A percentile compares a stretch with the other conserved stretches of the same genome.
These are phyloP conservation scores for Kalmusia sp. DNA, from an alignment of 2,329 filamentous ascomycete species.

Conservation along the genomic window DNA sequence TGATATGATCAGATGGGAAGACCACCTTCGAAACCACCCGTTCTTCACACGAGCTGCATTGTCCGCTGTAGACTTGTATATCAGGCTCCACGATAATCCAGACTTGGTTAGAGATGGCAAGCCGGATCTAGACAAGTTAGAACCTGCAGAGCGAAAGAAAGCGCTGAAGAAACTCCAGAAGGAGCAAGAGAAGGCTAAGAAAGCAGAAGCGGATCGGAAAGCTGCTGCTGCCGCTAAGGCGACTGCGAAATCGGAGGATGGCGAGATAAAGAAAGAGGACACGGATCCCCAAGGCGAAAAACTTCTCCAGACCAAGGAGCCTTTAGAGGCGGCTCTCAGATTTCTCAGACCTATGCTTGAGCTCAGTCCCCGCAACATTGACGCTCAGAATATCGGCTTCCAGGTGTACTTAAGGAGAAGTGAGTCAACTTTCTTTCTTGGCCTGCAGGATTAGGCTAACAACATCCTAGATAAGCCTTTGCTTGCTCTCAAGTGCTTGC, in stretches of 20 bases:
- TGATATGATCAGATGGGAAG: constrained; percentile 97
- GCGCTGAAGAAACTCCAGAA: constrained; percentile 89
- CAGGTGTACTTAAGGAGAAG: constrained; percentile 86
- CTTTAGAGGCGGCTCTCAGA: constrained; percentile 85
- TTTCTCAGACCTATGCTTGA: constrained; percentile 84
- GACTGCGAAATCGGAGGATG: constrained; percentile 65
- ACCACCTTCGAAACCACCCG: constrained; percentile 87
- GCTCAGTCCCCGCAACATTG: constrained; percentile 78
- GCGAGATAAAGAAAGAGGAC: constrained; percentile 82
- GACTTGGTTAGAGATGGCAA: constrained; percentile 68
- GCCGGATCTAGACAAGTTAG: constrained; percentile 60
- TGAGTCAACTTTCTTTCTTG: constrained; percentile 56
- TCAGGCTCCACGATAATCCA: constrained; percentile 79
- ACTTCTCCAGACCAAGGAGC: constrained; percentile 80
- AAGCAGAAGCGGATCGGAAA: constrained; percentile 78
- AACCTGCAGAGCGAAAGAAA: constrained; percentile 78
- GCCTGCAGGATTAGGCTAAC: background rate
- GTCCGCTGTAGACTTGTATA: constrained; percentile 79
- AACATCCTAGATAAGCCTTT: constrained; percentile 75
- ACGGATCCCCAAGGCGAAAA: constrained; percentile 84
- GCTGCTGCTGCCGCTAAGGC: constrained; percentile 73
- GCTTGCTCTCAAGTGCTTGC: constrained; percentile 84
- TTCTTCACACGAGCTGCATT: constrained; percentile 88
- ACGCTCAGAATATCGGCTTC: constrained; percentile 85
- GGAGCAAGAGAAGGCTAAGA: constrained; percentile 73